phyloP scores from a whole-genome alignment of 106 monocot genomes.

The Allium fistulosum region DNA sequence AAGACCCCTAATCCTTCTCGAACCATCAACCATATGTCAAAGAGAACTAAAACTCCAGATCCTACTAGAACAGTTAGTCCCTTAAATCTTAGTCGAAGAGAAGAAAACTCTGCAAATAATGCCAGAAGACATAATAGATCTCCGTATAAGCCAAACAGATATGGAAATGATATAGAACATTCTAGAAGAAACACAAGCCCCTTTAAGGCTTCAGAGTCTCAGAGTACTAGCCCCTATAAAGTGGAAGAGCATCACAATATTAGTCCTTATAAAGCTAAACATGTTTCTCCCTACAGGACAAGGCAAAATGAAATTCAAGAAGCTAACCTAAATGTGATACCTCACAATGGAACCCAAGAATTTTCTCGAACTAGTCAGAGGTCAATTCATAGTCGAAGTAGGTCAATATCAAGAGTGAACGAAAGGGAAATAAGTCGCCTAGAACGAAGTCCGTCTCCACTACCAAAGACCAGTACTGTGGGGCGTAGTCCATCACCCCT shows the following conservation, averaged over 20 bases:
- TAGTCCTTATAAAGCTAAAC: conserved; percentile 9
- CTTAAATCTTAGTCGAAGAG: conserved; percentile 1
- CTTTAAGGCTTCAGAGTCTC: conserved; percentile 1
- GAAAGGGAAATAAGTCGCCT: background rate
- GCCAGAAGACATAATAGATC: conserved; percentile 20
- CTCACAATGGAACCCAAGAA: conserved; percentile 2
- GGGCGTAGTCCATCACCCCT: conserved; percentile 5
- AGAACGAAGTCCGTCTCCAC: no score
- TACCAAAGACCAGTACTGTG: background rate
- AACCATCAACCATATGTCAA: background rate
- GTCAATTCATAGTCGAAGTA: background rate
- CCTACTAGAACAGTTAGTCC: conserved; percentile 2
- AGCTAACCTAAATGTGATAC: background rate
- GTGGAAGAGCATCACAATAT: background rate
- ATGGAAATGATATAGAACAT: conserved; percentile 1
- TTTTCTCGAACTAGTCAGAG: conserved; percentile 5
- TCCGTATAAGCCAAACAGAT: conserved; percentile 14
- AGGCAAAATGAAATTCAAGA: conserved; percentile 1
- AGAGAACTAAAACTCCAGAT: conserved; percentile 10
- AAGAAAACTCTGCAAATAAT: background rate
- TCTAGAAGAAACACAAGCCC: conserved; percentile 10
- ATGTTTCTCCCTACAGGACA: conserved; percentile 9
- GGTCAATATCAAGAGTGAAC: conserved; percentile 14
- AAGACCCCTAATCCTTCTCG: conserved; percentile 1
- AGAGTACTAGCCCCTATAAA: background rate